Percentiles rank a stretch among this genome's conserved stretches.
Conservation (phyloP, 345 rosid genomes). For the Syzygium aromaticum region DNA sequence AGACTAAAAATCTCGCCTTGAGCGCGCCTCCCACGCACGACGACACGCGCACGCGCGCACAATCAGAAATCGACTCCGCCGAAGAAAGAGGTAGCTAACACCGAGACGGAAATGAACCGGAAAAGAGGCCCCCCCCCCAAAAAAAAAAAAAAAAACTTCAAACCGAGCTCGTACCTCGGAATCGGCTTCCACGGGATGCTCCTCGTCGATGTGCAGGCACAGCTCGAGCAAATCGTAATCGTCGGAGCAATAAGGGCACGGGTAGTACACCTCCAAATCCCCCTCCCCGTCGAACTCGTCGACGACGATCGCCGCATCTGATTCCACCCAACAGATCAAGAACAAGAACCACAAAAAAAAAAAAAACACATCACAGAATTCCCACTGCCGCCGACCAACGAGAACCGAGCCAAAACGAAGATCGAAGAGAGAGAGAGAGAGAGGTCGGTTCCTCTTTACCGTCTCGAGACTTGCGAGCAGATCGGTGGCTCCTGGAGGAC, state of each 20-base stretch:
- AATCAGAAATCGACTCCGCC: too few relatives aligned
- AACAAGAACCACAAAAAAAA: not conserved
- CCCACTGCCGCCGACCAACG: not conserved
- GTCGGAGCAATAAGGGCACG: conserved; percentile 60
- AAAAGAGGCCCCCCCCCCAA: not conserved
- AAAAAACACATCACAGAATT: not conserved
- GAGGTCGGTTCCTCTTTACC: conserved; percentile 11
- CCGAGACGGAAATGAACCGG: not conserved
- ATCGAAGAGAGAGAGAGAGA: not conserved
- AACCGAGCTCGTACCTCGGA: conserved; percentile 30
- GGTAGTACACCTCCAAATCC: conserved; percentile 36
- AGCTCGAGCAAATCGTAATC: conserved; percentile 41
- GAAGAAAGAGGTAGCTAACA: not conserved
- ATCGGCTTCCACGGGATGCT: conserved; percentile 49
- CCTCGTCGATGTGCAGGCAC: conserved; percentile 50
- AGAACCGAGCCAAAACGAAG: not conserved
- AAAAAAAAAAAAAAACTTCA: not conserved
- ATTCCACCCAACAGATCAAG: not conserved
- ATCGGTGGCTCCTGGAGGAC: conserved; percentile 29
- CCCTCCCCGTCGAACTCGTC: conserved; percentile 52
- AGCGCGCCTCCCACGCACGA: not conserved
- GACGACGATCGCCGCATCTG: not conserved
- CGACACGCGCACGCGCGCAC: not conserved
- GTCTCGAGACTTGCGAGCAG: conserved; percentile 26
- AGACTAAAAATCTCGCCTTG: not conserved